Evolutionary conservation across 2,329 filamentous ascomycete genomes (phyloP).

Genomic region (Botrytis porri): DNA sequence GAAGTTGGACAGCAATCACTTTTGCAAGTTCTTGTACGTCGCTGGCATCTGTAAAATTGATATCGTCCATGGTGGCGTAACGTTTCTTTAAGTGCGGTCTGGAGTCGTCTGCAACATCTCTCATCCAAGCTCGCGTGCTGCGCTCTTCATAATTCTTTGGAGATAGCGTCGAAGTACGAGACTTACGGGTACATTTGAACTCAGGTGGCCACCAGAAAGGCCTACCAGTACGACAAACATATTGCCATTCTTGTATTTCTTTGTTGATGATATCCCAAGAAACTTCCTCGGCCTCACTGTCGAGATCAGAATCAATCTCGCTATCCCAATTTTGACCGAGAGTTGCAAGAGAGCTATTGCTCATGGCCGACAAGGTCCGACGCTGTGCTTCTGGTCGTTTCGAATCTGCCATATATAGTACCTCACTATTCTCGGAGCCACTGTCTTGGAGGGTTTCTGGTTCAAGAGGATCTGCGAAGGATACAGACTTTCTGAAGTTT

Average conservation of each 20-base stretch:
- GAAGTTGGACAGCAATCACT: constrained; percentile 35
- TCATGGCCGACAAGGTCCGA: constrained; percentile 32
- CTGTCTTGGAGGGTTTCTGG: constrained; percentile 17
- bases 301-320: constrained; percentile 5
- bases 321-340: constrained; percentile 24
- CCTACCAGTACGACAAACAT: constrained; percentile 34
- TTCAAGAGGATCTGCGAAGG: constrained; percentile 3
- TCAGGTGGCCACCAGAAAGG: constrained; percentile 38
- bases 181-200: constrained; percentile 26
- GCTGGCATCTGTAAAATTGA: constrained; percentile 25
- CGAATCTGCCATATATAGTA: constrained; percentile 27
- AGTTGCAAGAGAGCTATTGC: constrained; percentile 25
- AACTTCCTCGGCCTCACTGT: constrained; percentile 23
- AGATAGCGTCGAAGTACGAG: constrained; percentile 21
- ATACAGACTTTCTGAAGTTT: constrained; percentile 12
- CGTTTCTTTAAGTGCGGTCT: constrained; percentile 20
- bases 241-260: constrained; percentile 38
- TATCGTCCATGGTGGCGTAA: constrained; percentile 31
- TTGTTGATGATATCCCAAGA: constrained; percentile 34
- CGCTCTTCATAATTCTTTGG: constrained; percentile 16
- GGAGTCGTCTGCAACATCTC: neutral
- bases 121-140: constrained; percentile 23
- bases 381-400: constrained; percentile 18
- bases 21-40: constrained; percentile 34
- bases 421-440: constrained; percentile 30